Conservation (phyloP, 1,284 basidiomycete genomes). For the Malassezia globosa region DNA sequence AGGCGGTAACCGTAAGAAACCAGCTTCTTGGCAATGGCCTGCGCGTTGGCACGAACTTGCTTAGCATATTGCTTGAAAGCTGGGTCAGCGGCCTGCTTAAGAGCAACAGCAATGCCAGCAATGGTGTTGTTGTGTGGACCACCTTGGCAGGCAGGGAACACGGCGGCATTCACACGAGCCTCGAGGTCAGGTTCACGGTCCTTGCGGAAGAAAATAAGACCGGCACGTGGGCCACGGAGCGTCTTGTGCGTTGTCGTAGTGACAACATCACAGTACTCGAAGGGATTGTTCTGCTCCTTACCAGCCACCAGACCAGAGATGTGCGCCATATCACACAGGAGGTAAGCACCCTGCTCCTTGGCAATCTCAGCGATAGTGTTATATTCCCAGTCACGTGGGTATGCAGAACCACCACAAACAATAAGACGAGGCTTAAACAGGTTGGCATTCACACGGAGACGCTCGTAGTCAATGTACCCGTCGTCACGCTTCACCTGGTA, state of each 20-base stretch:
- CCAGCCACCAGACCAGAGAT: conserved; percentile 91
- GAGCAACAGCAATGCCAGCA: conserved; percentile 85
- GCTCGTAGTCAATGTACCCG: conserved; percentile 82
- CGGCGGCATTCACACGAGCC: conserved; percentile 90
- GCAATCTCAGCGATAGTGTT: conserved; percentile 67
- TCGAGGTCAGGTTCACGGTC: conserved; percentile 79
- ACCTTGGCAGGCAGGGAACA: conserved; percentile 99
- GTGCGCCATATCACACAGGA: conserved; percentile 76
- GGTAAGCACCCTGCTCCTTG: conserved; percentile 77
- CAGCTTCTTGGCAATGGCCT: conserved; percentile 41
- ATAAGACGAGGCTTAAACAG: conserved; percentile 92
- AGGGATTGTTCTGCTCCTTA: conserved; percentile 80
- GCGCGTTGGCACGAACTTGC: conserved; percentile 64
- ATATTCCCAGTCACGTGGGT: conserved; percentile 81
- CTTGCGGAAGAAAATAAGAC: conserved; percentile 97
- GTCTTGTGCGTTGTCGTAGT: conserved; percentile 73
- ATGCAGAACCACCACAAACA: conserved; percentile 96
- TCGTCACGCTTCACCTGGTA: conserved; percentile 64
- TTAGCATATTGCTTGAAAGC: conserved; percentile 85
- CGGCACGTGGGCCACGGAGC: conserved; percentile 92
- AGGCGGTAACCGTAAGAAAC: conserved; percentile 59
- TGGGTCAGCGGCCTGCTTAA: conserved; percentile 82
- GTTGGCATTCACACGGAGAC: conserved; percentile 73
- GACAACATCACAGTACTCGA: conserved; percentile 83
- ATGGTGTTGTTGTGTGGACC: conserved; percentile 99